A percentile compares a stretch with the other conserved stretches of the same genome.
Conservation (phyloP, 2,329 filamentous ascomycete species). For the Lasiodiplodia sp. region DNA sequence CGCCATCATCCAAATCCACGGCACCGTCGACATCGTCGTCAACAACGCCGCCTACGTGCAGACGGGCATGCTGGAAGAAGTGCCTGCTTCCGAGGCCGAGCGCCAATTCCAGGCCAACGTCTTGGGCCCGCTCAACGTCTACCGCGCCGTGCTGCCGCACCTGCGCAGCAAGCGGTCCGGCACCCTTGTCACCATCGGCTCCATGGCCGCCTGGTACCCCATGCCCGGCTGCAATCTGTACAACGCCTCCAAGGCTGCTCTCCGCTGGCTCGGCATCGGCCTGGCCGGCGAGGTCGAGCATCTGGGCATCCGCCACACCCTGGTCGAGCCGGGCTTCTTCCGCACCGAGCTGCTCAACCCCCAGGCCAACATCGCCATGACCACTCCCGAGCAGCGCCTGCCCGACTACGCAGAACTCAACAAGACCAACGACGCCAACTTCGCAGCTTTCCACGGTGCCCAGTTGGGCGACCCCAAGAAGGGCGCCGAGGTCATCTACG, state of each 20-base stretch:
- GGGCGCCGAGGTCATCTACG: conserved; percentile 61
- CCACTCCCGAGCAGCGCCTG: conserved; percentile 37
- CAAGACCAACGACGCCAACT: background rate
- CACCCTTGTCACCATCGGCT: conserved; percentile 57
- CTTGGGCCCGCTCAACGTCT: conserved; percentile 59
- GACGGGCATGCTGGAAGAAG: background rate
- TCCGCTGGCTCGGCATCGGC: background rate
- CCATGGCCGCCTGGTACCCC: conserved; percentile 52
- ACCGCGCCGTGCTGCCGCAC: conserved; percentile 57
- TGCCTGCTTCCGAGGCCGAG: background rate
- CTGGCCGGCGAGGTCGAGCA: conserved; percentile 15
- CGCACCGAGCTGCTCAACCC: conserved; percentile 38
- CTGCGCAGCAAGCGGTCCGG: conserved; percentile 46
- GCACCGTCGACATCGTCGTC: conserved; percentile 3
- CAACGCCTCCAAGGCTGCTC: conserved; percentile 54
- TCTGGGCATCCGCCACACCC: background rate
- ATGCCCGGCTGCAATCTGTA: conserved; percentile 54
- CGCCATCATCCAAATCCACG: conserved; percentile 46
- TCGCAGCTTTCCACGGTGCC: background rate
- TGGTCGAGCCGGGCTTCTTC: conserved; percentile 7
- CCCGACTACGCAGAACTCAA: conserved; percentile 54
- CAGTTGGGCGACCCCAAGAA: conserved; percentile 65
- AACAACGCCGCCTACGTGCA: conserved; percentile 16
- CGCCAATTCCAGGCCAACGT: conserved; percentile 60
- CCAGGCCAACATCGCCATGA: background rate